Evolutionary conservation across 768 basidiomycete species (phyloP).

Genomic region (Gymnopilus junonius): DNA sequence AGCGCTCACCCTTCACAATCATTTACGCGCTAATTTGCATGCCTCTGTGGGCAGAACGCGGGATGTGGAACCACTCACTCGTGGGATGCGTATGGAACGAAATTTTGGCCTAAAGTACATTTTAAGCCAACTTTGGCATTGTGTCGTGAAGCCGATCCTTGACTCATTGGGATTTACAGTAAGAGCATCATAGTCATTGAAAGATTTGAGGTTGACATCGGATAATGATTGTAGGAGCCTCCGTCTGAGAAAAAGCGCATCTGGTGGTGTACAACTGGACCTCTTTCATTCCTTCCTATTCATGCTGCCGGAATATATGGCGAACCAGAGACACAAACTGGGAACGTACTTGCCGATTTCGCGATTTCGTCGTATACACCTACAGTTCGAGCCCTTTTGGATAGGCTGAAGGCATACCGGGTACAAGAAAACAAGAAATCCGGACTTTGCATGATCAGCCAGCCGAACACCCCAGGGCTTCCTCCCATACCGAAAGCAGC

Average conservation of each 20-base stretch:
- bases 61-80: neutral
- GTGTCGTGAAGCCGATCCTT: conserved; percentile 22
- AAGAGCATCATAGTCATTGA: conserved; percentile 2
- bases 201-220: too few species aligned
- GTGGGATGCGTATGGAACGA: neutral
- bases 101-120: neutral
- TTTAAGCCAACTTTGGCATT: neutral
- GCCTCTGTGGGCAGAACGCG: neutral
- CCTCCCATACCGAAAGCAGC: conserved; percentile 12
- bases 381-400: conserved; percentile 4
- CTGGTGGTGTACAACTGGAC: neutral
- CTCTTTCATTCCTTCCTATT: neutral
- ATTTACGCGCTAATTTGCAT: neutral
- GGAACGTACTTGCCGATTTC: conserved; percentile 4
- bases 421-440: neutral
- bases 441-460: conserved; percentile 12
- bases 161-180: conserved; percentile 3
- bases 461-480: neutral
- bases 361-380: conserved; percentile 21
- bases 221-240: too few species aligned
- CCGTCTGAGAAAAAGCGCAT: neutral
- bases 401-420: neutral
- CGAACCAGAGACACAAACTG: neutral
- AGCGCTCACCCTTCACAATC: neutral
- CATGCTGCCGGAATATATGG: conserved; percentile 22